Base-by-base conservation (phyloP, 2,329 filamentous ascomycete species). In the Rhexocercosporidium sp. region DNA sequence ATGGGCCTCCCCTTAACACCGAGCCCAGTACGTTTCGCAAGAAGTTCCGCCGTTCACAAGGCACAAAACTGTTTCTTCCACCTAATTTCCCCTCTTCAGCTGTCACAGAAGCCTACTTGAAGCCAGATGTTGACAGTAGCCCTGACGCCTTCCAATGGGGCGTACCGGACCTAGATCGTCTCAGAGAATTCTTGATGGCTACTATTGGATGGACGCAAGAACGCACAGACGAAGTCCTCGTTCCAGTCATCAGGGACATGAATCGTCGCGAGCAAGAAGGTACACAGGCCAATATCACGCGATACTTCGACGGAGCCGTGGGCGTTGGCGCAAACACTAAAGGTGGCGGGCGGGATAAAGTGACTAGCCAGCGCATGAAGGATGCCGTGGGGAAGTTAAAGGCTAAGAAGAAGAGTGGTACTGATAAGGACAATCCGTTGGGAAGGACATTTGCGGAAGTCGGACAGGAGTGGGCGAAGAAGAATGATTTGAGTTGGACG, bases 221-320 rank as follows among this genome's bases (percentile, higher is more conserved):
- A 78, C 85, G 94, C 8, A 98, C 95, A 0, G 96, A 99, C 75
- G 96, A 99, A 79, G 92, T 99, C 1, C 86, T 99, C 1, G 93
- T 99, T 1, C 96, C 96, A 0, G 96, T 99, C 1, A 96, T 99
- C 70, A 86, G 90, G 65, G 96, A 99, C 75, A 97, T 99, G 92
- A 98, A 98, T 77, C 87, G 88, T 3, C 86, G 96, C 46, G 92
- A 93, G 71, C 85, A 88, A 31, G 96, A 98, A 80, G 96, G 96
- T 7, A 98, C 95, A 20, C 96, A 99, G 82, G 90, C 89, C 66
- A 99, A 99, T 73, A 97, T 99, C 71, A 99, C 96, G n/a, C 85
- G 90, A 27, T 99, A 90, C 78, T 97, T 98, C 77, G 87, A 88
- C 14, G 95, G 95, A 0, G 80, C 82, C 4, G 89, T 93, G 0